These are phyloP conservation scores for Lentithecium fluviatile DNA, from an alignment of 495 filamentous ascomycete genomes.

Conservation along the genomic window DNA sequence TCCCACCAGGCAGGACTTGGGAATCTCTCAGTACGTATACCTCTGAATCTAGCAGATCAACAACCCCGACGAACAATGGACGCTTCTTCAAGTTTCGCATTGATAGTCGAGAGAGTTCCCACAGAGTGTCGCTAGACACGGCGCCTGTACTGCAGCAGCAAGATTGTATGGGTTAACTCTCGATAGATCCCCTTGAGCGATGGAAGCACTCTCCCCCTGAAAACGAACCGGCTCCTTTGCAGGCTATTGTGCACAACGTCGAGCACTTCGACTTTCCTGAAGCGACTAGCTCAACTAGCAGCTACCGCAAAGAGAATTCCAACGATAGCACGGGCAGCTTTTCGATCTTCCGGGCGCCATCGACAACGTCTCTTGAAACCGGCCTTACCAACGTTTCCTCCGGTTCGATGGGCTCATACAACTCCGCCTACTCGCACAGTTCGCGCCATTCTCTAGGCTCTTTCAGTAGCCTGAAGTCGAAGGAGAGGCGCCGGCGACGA, in stretches of 20 bases:
- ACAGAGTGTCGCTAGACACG: too few relatives aligned
- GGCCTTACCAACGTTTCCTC: conserved; percentile 51
- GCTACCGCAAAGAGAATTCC: conserved; percentile 45
- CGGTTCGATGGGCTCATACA: conserved; percentile 45
- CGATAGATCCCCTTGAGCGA: conserved; percentile 68
- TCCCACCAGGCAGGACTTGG: conserved; percentile 48
- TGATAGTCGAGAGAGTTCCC: not conserved
- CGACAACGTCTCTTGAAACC: conserved; percentile 69
- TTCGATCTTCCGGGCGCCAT: conserved; percentile 60
- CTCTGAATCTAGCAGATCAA: conserved; percentile 39
- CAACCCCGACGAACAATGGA: not conserved
- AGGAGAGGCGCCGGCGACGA: conserved; percentile 70
- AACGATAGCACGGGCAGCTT: conserved; percentile 60
- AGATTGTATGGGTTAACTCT: conserved; percentile 37
- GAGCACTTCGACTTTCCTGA: conserved; percentile 49
- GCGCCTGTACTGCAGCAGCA: not conserved
- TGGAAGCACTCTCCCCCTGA: conserved; percentile 86
- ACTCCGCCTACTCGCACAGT: conserved; percentile 64
- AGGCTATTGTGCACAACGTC: conserved; percentile 75
- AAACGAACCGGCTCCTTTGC: conserved; percentile 78
- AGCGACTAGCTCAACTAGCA: conserved; percentile 37
- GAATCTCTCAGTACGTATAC: conserved; percentile 32
- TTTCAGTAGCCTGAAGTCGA: conserved; percentile 49
- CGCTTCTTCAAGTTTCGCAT: not conserved
- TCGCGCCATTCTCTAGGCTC: conserved; percentile 67